A percentile compares a stretch with the other conserved stretches of the same genome.
Evolutionary conservation across 2,329 filamentous ascomycete genomes (phyloP).

Genomic region (Fusarium secorum): DNA sequence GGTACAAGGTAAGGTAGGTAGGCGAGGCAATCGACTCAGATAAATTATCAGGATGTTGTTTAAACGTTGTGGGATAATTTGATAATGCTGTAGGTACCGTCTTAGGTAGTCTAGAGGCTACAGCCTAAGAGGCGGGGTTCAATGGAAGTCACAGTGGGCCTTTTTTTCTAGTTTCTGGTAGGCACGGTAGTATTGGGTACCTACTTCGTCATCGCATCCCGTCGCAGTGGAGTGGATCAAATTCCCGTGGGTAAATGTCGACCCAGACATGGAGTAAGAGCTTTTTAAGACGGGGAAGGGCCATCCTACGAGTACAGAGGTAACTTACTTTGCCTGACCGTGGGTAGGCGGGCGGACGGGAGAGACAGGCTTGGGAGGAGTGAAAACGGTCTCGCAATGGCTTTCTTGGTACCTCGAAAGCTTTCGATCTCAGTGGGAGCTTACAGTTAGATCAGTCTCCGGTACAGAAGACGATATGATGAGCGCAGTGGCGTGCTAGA

Average conservation of each 20-base stretch:
- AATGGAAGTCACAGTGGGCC: slow-evolving; percentile 3
- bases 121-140: slow-evolving; percentile 28
- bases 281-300: slow-evolving; percentile 1
- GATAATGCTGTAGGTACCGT: slow-evolving; percentile 13
- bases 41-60: slow-evolving; percentile 14
- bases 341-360: background rate
- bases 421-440: background rate
- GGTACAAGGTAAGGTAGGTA: background rate
- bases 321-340: background rate
- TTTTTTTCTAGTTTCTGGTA: slow-evolving; percentile 18
- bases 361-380: slow-evolving; percentile 6
- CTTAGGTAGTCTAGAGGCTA: background rate
- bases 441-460: background rate
- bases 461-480: slow-evolving; percentile 7
- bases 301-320: background rate
- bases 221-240: slow-evolving; percentile 6
- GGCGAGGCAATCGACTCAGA: slow-evolving; percentile 3
- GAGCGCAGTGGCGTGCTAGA: slow-evolving; percentile 31
- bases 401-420: slow-evolving; percentile 13
- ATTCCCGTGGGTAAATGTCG: slow-evolving; percentile 18
- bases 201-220: slow-evolving; percentile 18
- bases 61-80: slow-evolving; percentile 29
- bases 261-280: slow-evolving; percentile 10
- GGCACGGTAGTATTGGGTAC: slow-evolving; percentile 15
- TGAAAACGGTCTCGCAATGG: slow-evolving; percentile 20